phyloP scores from a whole-genome alignment of 1,139 yeast genomes.

The Magnusiomyces tetraspermus region DNA sequence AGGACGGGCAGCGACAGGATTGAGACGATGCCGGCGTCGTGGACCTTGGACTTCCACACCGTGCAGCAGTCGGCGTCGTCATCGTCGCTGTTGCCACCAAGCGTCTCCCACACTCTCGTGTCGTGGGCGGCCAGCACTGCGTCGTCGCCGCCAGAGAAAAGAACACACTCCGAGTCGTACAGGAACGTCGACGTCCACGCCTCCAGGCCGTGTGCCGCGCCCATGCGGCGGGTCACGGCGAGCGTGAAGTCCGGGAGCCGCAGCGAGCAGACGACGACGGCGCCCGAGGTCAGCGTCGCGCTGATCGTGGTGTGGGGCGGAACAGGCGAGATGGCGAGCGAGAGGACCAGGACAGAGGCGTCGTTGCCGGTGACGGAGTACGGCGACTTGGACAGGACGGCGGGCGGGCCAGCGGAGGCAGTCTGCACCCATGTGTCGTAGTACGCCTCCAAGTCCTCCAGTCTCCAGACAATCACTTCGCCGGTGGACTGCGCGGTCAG shows the following conservation, averaged over 20 bases:
- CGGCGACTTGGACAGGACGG: neutral
- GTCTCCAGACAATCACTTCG: slow-evolving; percentile 53
- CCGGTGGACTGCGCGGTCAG: slow-evolving; percentile 79
- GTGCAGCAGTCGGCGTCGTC: slow-evolving; percentile 17
- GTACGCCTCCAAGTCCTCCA: slow-evolving; percentile 14
- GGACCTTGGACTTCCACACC: slow-evolving; percentile 53
- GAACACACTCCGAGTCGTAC: slow-evolving; percentile 42
- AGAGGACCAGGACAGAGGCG: slow-evolving; percentile 46
- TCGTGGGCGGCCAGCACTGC: slow-evolving; percentile 69
- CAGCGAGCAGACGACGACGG: slow-evolving; percentile 22
- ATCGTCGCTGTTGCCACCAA: slow-evolving; percentile 18
- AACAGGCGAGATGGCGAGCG: slow-evolving; percentile 42
- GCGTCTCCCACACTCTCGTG: slow-evolving; percentile 33
- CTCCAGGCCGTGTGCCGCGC: slow-evolving; percentile 54
- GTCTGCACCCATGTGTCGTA: neutral
- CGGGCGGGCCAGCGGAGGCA: neutral
- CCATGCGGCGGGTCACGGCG: slow-evolving; percentile 11
- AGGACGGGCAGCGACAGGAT: slow-evolving; percentile 35
- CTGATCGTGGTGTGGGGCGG: slow-evolving; percentile 19
- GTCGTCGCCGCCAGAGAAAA: slow-evolving; percentile 92
- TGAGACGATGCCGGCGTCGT: slow-evolving; percentile 83
- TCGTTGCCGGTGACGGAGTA: slow-evolving; percentile 11
- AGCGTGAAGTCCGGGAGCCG: slow-evolving; percentile 12
- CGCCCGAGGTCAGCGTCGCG: slow-evolving; percentile 32
- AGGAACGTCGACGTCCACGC: slow-evolving; percentile 89